These are phyloP conservation scores for Morella rubra DNA, from an alignment of 306 rosid genomes.

Conservation along the genomic window DNA sequence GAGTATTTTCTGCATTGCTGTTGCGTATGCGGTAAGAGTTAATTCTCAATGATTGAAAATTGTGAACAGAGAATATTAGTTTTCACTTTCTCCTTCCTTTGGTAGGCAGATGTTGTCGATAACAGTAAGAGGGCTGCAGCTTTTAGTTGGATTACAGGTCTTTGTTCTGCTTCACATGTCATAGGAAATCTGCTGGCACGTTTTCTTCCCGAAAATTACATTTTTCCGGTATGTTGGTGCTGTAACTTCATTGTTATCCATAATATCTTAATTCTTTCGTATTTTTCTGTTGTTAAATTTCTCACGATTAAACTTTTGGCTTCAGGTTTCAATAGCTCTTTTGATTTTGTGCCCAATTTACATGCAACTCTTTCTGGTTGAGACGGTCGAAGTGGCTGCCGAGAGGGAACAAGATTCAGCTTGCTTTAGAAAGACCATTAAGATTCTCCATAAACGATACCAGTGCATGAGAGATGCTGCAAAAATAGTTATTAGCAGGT, in stretches of 20 bases:
- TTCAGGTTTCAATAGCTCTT: constrained; percentile 71
- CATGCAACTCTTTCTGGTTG: constrained; percentile 67
- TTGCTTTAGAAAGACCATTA: constrained; percentile 40
- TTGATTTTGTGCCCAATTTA: constrained; percentile 59
- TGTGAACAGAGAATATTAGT: constrained; percentile 3
- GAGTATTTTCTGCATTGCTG: constrained; percentile 61
- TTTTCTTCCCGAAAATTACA: constrained; percentile 52
- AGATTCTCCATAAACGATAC: constrained; percentile 48
- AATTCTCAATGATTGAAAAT: constrained; percentile 17
- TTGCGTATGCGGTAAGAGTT: constrained; percentile 59
- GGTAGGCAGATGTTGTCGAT: constrained; percentile 63
- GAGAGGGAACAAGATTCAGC: constrained; percentile 29
- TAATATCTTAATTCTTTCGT: neutral
- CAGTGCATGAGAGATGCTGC: constrained; percentile 63
- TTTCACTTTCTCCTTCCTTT: constrained; percentile 19
- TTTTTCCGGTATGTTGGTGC: constrained; percentile 42
- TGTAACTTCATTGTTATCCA: neutral
- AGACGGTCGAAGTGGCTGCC: constrained; percentile 43
- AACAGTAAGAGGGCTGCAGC: constrained; percentile 55
- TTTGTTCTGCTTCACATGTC: constrained; percentile 62
- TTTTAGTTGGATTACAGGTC: constrained; percentile 68
- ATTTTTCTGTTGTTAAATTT: constrained; percentile 2
- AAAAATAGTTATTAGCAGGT: constrained; percentile 62
- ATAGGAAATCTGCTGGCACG: constrained; percentile 57
- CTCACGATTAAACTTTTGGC: constrained; percentile 11